Percentiles rank a stretch among this genome's conserved stretches.
These are phyloP conservation scores for Pneumocystis canis DNA, from an alignment of 1,139 yeast species.

Conservation along the genomic window DNA sequence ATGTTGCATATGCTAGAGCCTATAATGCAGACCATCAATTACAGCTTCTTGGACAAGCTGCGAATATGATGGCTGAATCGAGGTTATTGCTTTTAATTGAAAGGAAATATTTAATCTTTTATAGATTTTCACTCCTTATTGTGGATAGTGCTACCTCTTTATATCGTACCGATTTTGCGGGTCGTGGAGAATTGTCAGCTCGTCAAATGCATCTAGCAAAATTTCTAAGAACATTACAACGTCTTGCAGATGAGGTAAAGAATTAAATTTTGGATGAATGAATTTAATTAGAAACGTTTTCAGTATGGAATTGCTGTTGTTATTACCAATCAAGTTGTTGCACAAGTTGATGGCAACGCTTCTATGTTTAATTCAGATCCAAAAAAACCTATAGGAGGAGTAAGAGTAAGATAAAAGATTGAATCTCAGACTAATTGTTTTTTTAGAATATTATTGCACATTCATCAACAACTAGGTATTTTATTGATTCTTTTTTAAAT, in stretches of 20 bases:
- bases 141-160: slow-evolving; percentile 95
- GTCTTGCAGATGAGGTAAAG: slow-evolving; percentile 68
- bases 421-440: slow-evolving; percentile 1
- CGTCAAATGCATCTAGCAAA: slow-evolving; percentile 90
- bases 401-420: slow-evolving; percentile 1
- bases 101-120: not conserved
- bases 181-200: slow-evolving; percentile 92
- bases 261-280: not conserved
- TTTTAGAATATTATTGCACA: slow-evolving; percentile 77
- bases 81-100: slow-evolving; percentile 29
- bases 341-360: slow-evolving; percentile 88
- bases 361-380: slow-evolving; percentile 86
- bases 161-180: slow-evolving; percentile 87
- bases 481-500: not conserved
- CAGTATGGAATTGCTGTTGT: slow-evolving; percentile 89
- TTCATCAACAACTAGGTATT: slow-evolving; percentile 58
- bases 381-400: slow-evolving; percentile 96
- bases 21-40: slow-evolving; percentile 94
- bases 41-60: slow-evolving; percentile 74
- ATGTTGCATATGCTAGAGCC: slow-evolving; percentile 94
- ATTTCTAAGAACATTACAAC: slow-evolving; percentile 77
- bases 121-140: slow-evolving; percentile 43
- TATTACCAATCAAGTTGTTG: slow-evolving; percentile 96
- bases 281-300: not conserved
- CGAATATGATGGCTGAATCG: slow-evolving; percentile 91